These are phyloP conservation scores for Aspergillus sp. DNA, from an alignment of 2,329 filamentous ascomycete genomes.

Conservation along the genomic window DNA sequence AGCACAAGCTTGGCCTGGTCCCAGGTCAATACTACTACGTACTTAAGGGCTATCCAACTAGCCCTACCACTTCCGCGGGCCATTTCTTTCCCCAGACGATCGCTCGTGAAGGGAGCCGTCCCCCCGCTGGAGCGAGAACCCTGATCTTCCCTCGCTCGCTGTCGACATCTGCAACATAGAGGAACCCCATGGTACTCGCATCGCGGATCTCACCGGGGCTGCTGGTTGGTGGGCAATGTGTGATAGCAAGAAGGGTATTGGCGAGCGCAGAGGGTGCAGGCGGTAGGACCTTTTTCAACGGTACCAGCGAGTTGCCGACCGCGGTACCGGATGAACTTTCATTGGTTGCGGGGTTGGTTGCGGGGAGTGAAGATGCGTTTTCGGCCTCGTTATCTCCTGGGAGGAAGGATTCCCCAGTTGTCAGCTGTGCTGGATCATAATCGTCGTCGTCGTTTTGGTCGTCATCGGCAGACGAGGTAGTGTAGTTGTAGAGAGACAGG, in stretches of 20 bases:
- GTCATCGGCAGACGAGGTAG: constrained; percentile 56
- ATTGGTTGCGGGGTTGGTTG: constrained; percentile 21
- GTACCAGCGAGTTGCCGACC: constrained; percentile 24
- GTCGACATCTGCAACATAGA: constrained; percentile 91
- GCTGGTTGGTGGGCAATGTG: constrained; percentile 71
- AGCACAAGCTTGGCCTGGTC: neutral
- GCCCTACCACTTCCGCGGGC: constrained; percentile 79
- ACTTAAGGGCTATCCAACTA: constrained; percentile 56
- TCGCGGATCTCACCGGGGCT: constrained; percentile 71
- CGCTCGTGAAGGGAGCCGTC: constrained; percentile 74
- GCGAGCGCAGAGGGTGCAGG: constrained; percentile 62
- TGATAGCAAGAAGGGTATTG: constrained; percentile 81
- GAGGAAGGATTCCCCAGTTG: constrained; percentile 35
- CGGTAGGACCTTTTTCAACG: constrained; percentile 63
- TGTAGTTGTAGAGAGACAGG: constrained; percentile 70
- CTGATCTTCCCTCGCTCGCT: constrained; percentile 77
- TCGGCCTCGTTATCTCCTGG: constrained; percentile 32
- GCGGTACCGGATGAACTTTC: constrained; percentile 13
- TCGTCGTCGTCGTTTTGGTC: constrained; percentile 45
- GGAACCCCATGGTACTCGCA: constrained; percentile 83
- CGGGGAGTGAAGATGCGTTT: constrained; percentile 22
- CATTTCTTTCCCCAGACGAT: constrained; percentile 76
- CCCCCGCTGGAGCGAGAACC: constrained; percentile 79
- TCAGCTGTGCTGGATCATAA: constrained; percentile 36
- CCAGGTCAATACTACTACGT: neutral